phyloP scores from a whole-genome alignment of 2,329 filamentous ascomycete genomes.

The Trichoderma guizhouense region DNA sequence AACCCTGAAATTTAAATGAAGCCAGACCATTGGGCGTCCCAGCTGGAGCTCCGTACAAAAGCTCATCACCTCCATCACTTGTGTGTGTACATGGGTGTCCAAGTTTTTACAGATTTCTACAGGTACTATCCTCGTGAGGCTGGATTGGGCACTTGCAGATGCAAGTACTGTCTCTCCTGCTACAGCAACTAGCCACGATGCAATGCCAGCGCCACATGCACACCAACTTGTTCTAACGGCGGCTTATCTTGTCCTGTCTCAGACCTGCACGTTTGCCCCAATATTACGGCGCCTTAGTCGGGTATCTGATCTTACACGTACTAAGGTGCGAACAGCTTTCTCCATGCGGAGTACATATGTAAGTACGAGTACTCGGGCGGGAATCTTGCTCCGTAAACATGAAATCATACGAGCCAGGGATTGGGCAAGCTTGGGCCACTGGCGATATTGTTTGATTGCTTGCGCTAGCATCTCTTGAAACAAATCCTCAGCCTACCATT shows the following conservation, averaged over 20 bases:
- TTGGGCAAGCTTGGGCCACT: constrained; percentile 8
- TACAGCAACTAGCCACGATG: not conserved
- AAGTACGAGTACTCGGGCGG: not conserved
- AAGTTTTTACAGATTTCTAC: not conserved
- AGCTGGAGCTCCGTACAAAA: not conserved
- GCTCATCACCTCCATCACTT: not conserved
- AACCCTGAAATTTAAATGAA: constrained; percentile 18
- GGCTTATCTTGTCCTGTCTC: not conserved
- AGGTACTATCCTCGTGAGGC: not conserved
- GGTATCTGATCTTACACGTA: constrained; percentile 13
- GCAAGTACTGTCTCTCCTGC: not conserved
- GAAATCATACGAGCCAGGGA: constrained; percentile 12
- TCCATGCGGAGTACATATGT: constrained; percentile 2
- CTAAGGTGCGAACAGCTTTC: not conserved
- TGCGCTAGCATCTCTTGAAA: constrained; percentile 4
- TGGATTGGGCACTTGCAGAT: not conserved
- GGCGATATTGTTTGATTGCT: constrained; percentile 8
- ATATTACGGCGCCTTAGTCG: constrained; percentile 4
- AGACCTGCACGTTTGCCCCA: not conserved
- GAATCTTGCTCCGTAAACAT: not conserved
- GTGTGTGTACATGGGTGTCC: not conserved
- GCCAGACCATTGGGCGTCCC: constrained; percentile 9
- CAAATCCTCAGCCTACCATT: constrained; percentile 12
- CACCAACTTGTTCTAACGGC: not conserved
- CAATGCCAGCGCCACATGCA: constrained; percentile 1